These are phyloP conservation scores for Talaromyces ruber DNA, from an alignment of 495 filamentous ascomycete genomes.

Conservation along the genomic window DNA sequence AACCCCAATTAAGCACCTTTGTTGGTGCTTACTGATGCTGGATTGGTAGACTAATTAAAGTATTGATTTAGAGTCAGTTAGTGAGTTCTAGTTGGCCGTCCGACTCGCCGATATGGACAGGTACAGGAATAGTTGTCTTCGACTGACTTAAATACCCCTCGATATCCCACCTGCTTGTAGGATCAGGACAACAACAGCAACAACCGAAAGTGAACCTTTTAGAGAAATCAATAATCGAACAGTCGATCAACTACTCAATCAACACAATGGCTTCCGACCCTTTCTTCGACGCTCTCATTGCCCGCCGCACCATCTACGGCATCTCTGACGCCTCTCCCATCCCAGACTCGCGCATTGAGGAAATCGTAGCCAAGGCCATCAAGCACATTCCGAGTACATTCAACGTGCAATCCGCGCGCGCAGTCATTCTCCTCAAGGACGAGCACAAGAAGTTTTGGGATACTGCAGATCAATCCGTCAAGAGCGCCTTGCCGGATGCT, in stretches of 20 bases:
- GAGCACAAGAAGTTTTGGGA: conserved; percentile 47
- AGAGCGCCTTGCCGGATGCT: conserved; percentile 27
- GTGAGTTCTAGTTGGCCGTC: background rate
- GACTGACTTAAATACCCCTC: background rate
- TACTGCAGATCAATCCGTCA: conserved; percentile 16
- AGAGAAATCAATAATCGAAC: background rate
- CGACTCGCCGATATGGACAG: background rate
- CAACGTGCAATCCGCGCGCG: conserved; percentile 46
- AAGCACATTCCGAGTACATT: conserved; percentile 41
- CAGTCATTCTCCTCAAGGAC: conserved; percentile 36
- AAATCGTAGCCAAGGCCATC: conserved; percentile 39
- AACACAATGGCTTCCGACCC: background rate
- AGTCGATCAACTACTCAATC: background rate
- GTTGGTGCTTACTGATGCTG: background rate
- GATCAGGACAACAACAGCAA: background rate
- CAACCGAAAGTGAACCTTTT: background rate
- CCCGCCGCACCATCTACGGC: conserved; percentile 41
- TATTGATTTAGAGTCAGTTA: background rate
- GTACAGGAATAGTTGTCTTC: background rate
- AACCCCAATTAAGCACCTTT: background rate
- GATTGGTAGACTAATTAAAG: background rate
- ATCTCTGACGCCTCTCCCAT: conserved; percentile 36
- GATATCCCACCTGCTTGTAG: background rate
- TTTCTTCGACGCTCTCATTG: conserved; percentile 14
- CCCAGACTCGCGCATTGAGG: conserved; percentile 39